Base-by-base conservation (phyloP, 1,284 basidiomycete species). In the Veloporphyrellus conicus region DNA sequence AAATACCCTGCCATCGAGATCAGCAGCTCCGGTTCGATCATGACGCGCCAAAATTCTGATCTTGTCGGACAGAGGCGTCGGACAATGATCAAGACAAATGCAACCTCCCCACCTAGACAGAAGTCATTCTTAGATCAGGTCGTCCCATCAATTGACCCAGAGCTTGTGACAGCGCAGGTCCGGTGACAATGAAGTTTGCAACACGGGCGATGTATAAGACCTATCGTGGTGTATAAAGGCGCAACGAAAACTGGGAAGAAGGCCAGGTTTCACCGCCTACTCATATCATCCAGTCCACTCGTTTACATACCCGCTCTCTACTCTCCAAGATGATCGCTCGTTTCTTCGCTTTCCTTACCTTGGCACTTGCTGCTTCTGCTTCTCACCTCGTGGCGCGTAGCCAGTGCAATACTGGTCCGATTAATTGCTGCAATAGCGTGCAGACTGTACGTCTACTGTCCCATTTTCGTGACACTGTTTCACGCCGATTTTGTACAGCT, bases 301-400 rank as follows among this genome's bases (percentile, higher is more conserved):
- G 36, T 43, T 53, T 29, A 22, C n/a, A 23, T 6, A 25, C 27
- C 40, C 33, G 29, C 4, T 3, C 16, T 15, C 29, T 41, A 39
- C 31, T 42, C 29, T 43, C 35, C 33, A 43, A 20, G 20, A 52
- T 58, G 49, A 41, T 57, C 32, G 27, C 47, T 45, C 43, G 47
- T 23, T 31, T 54, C 25, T 23, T 59, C 19, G 39, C 49, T 20
- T 23, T 59, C 34, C 47, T 61, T 25, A 49, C 57, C 11, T 27
- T 62, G 11, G 52, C 36, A 11, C 31, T 57, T 35, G 27, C 55
- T 18, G 41, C 34, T 4, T 41, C 50, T 29, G 54, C 59, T n/a
- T 41, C 48, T 3, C 43, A 44, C 23, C 43, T 47, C 15, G 31
- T 43, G 35, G 49, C 43, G 20, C 46, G 51, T 3, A 19, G 14